Base-by-base conservation (phyloP, 2,329 filamentous ascomycete species). In the Xenosphaeropsis pyriputrescens region DNA sequence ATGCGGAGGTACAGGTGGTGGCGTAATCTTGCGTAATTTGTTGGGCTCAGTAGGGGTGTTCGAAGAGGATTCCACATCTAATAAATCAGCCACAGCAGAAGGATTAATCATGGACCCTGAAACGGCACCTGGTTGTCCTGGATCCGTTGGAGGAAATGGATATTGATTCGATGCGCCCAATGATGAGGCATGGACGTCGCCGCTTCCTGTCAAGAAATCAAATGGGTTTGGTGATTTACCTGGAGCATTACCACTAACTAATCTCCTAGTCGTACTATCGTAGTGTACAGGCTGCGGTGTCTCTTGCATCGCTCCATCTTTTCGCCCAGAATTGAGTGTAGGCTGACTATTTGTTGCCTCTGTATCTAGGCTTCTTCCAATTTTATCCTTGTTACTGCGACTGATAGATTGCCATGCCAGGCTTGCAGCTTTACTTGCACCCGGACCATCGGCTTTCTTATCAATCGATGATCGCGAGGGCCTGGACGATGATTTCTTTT, bases 381-480 rank as follows among this genome's bases (percentile, higher is more conserved):
- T 41, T 42, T 40, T 48, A 35, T 53, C 53, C 36, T 43, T 50
- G 9, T 36, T 36, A 36, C 35, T 39, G 37, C 42, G 50, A n/a
- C 40, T 39, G n/a, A 47, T 30, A 19, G 52, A 50, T 34, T 50
- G 45, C 50, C 76, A 81, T 22, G 76, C 76, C 37, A 79, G 50
- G 3, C 70, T 72, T 18, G 76, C 76, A 31, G 76, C 76, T 50
- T 74, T 76, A 53, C 67, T 78, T 11, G 75, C 67, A 1, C 73
- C 64, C 7, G 61, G 61, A 13, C 59, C 68, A 39, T 73, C 72
- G n/a, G 37, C 35, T 14, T 57, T 56, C 39, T 44, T 34, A 29
- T 35, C 6, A 29, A 41, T 32, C 34, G 43, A 44, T 13, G 40
- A 31, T 32, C 44, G 52, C 22, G 62, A 43, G 3, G 60, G 52